phyloP scores from a whole-genome alignment of 441 rosid species.

The Erodium chrysanthum region DNA sequence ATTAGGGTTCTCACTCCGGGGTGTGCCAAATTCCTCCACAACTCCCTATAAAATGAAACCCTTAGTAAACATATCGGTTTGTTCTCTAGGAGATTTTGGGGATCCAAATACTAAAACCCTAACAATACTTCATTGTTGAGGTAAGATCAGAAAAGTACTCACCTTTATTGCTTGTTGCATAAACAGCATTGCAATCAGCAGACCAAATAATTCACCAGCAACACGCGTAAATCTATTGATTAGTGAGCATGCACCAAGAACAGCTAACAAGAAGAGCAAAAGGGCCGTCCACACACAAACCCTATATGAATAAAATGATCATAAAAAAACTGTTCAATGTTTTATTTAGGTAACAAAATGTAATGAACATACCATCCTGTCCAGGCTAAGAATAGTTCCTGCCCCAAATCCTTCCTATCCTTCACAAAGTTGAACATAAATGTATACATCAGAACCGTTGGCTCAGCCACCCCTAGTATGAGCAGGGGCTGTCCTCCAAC shows the following conservation, averaged over 20 bases:
- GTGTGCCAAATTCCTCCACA: slow-evolving; percentile 63
- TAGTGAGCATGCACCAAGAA: slow-evolving; percentile 71
- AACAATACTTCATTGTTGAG: background rate
- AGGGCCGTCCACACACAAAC: slow-evolving; percentile 71
- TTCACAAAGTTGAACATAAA: slow-evolving; percentile 67
- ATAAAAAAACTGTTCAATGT: slow-evolving; percentile 16
- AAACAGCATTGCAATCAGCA: slow-evolving; percentile 74
- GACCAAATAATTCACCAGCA: slow-evolving; percentile 78
- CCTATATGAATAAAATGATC: slow-evolving; percentile 34
- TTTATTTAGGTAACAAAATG: slow-evolving; percentile 11
- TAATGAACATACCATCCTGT: slow-evolving; percentile 51
- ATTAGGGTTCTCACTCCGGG: slow-evolving; percentile 49
- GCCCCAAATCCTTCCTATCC: slow-evolving; percentile 65
- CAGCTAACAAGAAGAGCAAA: slow-evolving; percentile 56
- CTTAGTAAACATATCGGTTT: background rate
- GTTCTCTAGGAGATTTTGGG: background rate
- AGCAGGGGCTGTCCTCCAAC: slow-evolving; percentile 72
- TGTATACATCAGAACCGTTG: slow-evolving; percentile 71
- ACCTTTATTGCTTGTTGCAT: slow-evolving; percentile 80
- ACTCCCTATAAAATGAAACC: slow-evolving; percentile 41
- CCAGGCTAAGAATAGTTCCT: slow-evolving; percentile 65
- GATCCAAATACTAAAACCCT: background rate
- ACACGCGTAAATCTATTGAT: slow-evolving; percentile 71
- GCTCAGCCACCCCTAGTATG: slow-evolving; percentile 78
- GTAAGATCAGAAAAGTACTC: slow-evolving; percentile 18